Evolutionary conservation across 495 filamentous ascomycete genomes (phyloP), one percentile per base, ranked within the genome.

Genomic region (Aspergillus baeticus): DNA sequence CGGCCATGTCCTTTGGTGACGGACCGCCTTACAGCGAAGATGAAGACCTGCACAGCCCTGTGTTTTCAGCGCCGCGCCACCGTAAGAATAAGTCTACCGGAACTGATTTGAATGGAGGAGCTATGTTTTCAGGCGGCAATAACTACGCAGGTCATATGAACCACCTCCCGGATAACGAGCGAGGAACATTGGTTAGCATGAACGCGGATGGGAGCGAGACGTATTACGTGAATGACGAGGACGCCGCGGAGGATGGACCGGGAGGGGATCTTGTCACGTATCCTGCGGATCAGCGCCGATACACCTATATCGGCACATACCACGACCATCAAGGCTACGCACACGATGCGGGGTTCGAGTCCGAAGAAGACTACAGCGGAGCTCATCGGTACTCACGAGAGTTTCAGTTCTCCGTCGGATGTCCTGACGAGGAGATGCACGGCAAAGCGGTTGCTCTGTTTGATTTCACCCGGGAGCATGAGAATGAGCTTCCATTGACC

Each of bases 11-110:
- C 14, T 95, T 96, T 66, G 86, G 81, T 11, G 93, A 96, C 69
- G 94, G 93, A 2, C 93, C 93, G 5, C 93, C 93, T n/a, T 98
- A 90, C 78, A 95, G 89, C 70, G 93, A 98, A 70, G 93, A 98
- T 70, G 92, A 96, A 64, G 93, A 98, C 71, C 73, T 98, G 43
- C 91, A 96, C 63, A 95, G 90, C 63, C 93, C 93, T 6, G 89
- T 96, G 3, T 83, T 89, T 45, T 84, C 83, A 10, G 87, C 83
- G 53, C 83, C 86, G 8, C 80, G 89, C 21, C 90, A 95, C 68
- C 87, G 85, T 65, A 94, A 93, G 70, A 85, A 90, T 69, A 94
- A 95, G 71, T 88, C 88, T 14, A 84, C 85, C 3, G 67, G 60
- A 20, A 71, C 64, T 17, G 73, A 61, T 33, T 41, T 69, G 50